Base-by-base conservation (phyloP, 2,329 filamentous ascomycete species). In the Xylariales sp. region DNA sequence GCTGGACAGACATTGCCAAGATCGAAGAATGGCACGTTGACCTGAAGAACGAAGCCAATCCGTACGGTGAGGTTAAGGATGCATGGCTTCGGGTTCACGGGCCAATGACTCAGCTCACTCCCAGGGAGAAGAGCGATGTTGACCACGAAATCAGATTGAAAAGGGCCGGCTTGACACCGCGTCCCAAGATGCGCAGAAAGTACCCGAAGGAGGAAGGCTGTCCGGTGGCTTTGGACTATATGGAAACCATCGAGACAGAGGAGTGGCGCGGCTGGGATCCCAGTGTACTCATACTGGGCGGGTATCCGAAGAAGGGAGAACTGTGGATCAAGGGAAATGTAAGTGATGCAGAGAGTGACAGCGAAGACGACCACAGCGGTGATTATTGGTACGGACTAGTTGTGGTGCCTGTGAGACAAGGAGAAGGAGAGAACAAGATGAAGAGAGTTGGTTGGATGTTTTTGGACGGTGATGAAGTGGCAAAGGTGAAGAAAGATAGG, bases 11-110 rank as follows among this genome's bases (percentile, higher is more conserved):
- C 24, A 33, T 46, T 24, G 43, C 46, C 6, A 28, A 38, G 3
- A 22, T 48, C 12, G 10, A 38, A 16, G 42, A 42, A 4, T 52
- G 46, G 46, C 19, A 45, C 11, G 40, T 46, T 12, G 36, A 46
- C 4, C 34, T 44, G 28, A 45, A 43, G 15, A 40, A 25, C 9
- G 22, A 28, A 12, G 19, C 38, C 14, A 45, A 49, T 38, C 48
- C 50, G 2, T 51, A 33, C 22, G 50, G 50, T 5, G 44, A 47
- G 29, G 36, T 51, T 3, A 32, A 39, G 14, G 19, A 29, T 20
- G 50, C 48, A 5, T 51, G 46, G 48, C 38, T 52, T 10, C 41
- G 31, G 10, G 25, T 52, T 31, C 41, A 28, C 14, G 48, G 38
- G 8, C 50, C 50, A 8, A n/a, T 45, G 0, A 15, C 36, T 18